Evolutionary conservation across 495 filamentous ascomycete genomes (phyloP).

Genomic region (Hypoxylon subgilvum): DNA sequence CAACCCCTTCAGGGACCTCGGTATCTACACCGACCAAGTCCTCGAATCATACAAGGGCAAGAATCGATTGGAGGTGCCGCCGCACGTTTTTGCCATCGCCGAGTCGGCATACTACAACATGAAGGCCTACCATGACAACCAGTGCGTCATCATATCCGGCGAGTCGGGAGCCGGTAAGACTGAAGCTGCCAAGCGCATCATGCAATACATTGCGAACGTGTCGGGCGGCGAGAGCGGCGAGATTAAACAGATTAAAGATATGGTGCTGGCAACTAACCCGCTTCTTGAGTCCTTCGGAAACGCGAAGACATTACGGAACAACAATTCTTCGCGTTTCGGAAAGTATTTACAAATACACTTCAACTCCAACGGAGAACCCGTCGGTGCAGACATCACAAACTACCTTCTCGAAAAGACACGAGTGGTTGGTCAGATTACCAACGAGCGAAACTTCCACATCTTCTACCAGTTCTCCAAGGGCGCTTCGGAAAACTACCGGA

Average conservation of each 20-base stretch:
- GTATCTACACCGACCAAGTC: conserved; percentile 95
- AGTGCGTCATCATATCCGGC: conserved; percentile 99
- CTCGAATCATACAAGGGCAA: conserved; percentile 91
- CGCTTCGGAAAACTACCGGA: conserved; percentile 82
- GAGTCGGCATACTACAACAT: conserved; percentile 99
- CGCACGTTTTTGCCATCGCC: conserved; percentile 97
- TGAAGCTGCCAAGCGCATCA: conserved; percentile 98
- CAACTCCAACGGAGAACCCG: conserved; percentile 88
- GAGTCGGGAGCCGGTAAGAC: conserved; percentile 99
- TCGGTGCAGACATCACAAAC: conserved; percentile 97
- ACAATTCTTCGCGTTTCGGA: conserved; percentile 97
- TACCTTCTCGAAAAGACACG: conserved; percentile 95
- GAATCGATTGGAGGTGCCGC: conserved; percentile 93
- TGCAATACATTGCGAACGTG: conserved; percentile 99
- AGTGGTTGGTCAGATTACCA: conserved; percentile 92
- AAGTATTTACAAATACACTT: conserved; percentile 99
- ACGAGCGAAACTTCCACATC: conserved; percentile 99
- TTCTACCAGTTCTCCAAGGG: conserved; percentile 99
- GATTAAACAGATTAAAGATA: conserved; percentile 98
- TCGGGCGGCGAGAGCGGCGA: conserved; percentile 86
- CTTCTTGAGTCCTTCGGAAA: conserved; percentile 97
- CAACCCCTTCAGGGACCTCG: conserved; percentile 97
- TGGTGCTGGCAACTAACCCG: conserved; percentile 98
- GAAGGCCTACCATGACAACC: conserved; percentile 99
- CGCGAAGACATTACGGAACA: conserved; percentile 96